Evolutionary conservation across 106 monocot species (phyloP).

Genomic region (Dioscorea dumetorum): DNA sequence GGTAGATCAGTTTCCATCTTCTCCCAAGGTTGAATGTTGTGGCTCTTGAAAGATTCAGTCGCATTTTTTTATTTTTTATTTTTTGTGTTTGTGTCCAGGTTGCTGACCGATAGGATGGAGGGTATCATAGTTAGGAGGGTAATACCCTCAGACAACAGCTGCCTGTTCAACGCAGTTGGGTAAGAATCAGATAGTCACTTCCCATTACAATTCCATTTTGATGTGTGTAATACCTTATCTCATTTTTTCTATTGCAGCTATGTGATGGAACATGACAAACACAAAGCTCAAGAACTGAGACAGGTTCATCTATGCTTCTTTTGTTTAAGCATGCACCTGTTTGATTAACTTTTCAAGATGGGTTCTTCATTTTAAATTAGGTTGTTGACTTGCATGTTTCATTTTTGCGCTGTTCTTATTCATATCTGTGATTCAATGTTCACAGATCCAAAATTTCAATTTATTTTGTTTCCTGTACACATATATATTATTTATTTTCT

Average conservation of each 20-base stretch:
- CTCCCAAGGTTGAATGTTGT: too few species aligned
- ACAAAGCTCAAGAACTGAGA: constrained; percentile 79
- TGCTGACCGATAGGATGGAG: constrained; percentile 42
- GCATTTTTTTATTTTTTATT: too few species aligned
- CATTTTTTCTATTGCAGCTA: constrained; percentile 34
- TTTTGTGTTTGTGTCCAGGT: neutral
- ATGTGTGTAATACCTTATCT: neutral
- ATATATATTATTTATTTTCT: too few species aligned
- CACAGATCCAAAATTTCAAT: too few species aligned
- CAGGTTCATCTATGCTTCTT: constrained; percentile 43
- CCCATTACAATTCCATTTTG: too few species aligned
- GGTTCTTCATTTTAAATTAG: neutral
- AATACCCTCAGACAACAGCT: constrained; percentile 98
- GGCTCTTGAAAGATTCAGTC: too few species aligned
- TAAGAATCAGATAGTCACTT: constrained; percentile 11
- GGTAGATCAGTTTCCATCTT: too few species aligned
- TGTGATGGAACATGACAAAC: constrained; percentile 82
- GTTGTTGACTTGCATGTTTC: too few species aligned
- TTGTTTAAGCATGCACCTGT: neutral
- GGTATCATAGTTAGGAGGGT: constrained; percentile 84
- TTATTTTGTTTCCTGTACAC: too few species aligned
- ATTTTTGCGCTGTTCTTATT: too few species aligned
- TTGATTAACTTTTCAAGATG: neutral
- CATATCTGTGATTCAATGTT: too few species aligned
- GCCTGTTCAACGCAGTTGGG: constrained; percentile 98